Evolutionary conservation across 257 asterid genomes (phyloP).

Genomic region (Solanum bulbocastanum): DNA sequence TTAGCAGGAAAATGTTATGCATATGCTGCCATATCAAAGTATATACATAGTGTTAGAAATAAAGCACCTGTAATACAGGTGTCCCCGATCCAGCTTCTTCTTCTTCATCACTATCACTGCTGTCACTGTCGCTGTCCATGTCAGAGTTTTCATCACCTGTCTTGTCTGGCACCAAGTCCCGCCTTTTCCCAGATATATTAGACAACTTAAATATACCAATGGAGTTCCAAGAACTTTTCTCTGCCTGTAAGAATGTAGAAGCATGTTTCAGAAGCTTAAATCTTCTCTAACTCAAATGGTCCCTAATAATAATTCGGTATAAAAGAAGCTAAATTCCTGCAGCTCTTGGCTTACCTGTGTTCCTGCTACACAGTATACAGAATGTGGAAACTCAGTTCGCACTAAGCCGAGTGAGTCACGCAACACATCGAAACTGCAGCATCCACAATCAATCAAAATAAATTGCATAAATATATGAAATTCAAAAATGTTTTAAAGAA

Average conservation of each 20-base stretch:
- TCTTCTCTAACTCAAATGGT: not conserved
- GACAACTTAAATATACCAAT: slow-evolving; percentile 66
- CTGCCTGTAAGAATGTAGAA: slow-evolving; percentile 44
- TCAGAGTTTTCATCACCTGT: slow-evolving; percentile 40
- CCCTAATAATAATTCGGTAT: not conserved
- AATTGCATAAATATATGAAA: not conserved
- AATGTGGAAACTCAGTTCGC: slow-evolving; percentile 86
- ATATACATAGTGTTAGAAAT: not conserved
- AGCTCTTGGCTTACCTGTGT: slow-evolving; percentile 35
- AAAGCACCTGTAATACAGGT: slow-evolving; percentile 61
- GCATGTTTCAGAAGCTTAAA: not conserved
- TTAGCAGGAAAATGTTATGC: not conserved
- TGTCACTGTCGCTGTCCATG: slow-evolving; percentile 71
- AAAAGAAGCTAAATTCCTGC: not conserved
- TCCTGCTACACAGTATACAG: slow-evolving; percentile 72
- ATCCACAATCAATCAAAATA: not conserved
- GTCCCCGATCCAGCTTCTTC: slow-evolving; percentile 38
- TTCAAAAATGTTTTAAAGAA: not conserved
- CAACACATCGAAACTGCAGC: slow-evolving; percentile 70
- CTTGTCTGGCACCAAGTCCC: slow-evolving; percentile 53
- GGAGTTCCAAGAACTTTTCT: slow-evolving; percentile 53
- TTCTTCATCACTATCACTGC: slow-evolving; percentile 70
- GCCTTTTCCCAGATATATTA: slow-evolving; percentile 81
- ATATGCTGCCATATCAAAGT: not conserved
- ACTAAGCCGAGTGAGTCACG: slow-evolving; percentile 79